These are phyloP conservation scores for Ziziphus jujuba DNA, from an alignment of 306 rosid species.

Conservation along the genomic window DNA sequence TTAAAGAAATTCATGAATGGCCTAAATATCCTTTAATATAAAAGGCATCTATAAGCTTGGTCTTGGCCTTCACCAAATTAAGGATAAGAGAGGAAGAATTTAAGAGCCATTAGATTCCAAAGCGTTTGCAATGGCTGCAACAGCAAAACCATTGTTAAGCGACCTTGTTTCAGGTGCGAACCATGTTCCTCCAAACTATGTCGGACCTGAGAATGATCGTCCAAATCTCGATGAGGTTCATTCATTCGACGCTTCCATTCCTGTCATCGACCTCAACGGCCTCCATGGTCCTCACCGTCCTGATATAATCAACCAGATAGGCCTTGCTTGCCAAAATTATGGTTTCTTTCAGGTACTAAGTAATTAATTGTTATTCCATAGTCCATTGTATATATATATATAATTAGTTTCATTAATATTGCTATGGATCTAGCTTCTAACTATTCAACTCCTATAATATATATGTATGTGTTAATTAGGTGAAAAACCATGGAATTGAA, in stretches of 20 bases:
- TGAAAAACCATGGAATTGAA: slow-evolving; percentile 30
- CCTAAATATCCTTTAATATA: no score
- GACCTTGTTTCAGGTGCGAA: slow-evolving; percentile 14
- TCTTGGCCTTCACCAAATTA: no score
- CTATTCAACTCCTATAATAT: no score
- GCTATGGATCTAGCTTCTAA: no score
- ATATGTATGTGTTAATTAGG: slow-evolving; percentile 1
- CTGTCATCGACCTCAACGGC: slow-evolving; percentile 30
- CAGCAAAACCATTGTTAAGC: slow-evolving; percentile 9
- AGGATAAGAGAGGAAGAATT: no score
- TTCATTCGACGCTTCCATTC: slow-evolving; percentile 17
- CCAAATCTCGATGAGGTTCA: slow-evolving; percentile 28
- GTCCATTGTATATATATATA: no score
- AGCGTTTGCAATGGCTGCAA: slow-evolving; percentile 6
- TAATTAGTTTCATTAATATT: no score
- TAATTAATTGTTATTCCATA: no score
- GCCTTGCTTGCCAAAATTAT: slow-evolving; percentile 31
- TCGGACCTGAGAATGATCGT: slow-evolving; percentile 21
- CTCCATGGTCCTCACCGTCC: slow-evolving; percentile 15
- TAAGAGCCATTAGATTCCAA: no score
- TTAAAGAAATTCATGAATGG: no score
- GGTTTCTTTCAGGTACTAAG: slow-evolving; percentile 34
- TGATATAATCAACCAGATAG: slow-evolving; percentile 20
- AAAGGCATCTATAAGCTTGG: no score
- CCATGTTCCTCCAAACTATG: slow-evolving; percentile 22